These are phyloP conservation scores for Suillus americanus DNA, from an alignment of 768 basidiomycete genomes.

Conservation along the genomic window DNA sequence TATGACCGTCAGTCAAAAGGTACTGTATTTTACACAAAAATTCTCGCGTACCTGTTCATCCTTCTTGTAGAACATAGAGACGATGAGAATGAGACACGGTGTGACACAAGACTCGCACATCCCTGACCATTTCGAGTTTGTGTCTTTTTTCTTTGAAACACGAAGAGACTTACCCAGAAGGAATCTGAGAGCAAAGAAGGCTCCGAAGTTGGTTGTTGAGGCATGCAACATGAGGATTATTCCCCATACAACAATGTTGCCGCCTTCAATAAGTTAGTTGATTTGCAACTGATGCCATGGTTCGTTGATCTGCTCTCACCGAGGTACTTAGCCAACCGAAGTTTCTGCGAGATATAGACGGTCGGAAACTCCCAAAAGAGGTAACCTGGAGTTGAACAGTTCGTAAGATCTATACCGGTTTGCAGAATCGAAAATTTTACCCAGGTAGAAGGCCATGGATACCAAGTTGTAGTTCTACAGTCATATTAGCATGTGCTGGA, in stretches of 20 bases:
- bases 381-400: conserved; percentile 38
- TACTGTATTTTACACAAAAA: not conserved
- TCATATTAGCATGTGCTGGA: conserved; percentile 2
- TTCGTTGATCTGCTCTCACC: conserved; percentile 32
- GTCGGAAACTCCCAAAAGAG: conserved; percentile 66
- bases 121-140: conserved; percentile 34
- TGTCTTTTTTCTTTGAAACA: not conserved
- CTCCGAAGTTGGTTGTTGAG: conserved; percentile 52
- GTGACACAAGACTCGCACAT: conserved; percentile 70
- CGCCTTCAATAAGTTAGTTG: conserved; percentile 31
- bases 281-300: not conserved
- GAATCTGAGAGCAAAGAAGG: conserved; percentile 63
- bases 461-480: conserved; percentile 61
- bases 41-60: conserved; percentile 48
- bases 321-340: conserved; percentile 59
- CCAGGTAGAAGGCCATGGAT: conserved; percentile 63
- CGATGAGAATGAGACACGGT: conserved; percentile 59
- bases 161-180: conserved; percentile 45
- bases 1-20: conserved; percentile 7
- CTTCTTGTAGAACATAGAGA: conserved; percentile 71
- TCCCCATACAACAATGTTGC: conserved; percentile 62
- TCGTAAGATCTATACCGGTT: not conserved
- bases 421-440: conserved; percentile 24
- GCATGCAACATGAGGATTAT: conserved; percentile 60
- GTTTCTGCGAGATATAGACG: conserved; percentile 62